Evolutionary conservation across 2,329 filamentous ascomycete genomes (phyloP).

Genomic region (Ramularia collo-cygni): DNA sequence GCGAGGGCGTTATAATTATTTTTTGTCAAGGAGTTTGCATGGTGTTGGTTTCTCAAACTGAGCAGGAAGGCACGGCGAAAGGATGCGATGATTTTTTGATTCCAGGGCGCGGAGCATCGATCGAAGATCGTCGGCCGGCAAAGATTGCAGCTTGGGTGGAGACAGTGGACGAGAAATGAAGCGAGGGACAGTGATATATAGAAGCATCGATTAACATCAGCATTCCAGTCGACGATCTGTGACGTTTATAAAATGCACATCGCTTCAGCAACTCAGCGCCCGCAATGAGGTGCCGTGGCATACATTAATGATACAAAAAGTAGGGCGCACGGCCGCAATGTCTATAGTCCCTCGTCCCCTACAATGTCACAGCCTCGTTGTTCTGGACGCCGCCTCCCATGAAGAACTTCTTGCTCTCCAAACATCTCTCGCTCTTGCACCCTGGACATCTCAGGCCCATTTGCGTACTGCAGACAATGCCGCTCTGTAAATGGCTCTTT

Average conservation of each 20-base stretch:
- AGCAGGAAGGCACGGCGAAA: no score
- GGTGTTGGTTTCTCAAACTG: neutral
- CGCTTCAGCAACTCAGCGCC: no score
- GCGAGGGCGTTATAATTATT: no score
- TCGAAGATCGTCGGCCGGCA: neutral
- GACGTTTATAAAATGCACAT: no score
- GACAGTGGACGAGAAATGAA: no score
- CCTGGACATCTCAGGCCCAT: slow-evolving; percentile 89
- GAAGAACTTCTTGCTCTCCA: slow-evolving; percentile 67
- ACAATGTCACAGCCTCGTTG: slow-evolving; percentile 26
- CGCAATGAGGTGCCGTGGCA: neutral
- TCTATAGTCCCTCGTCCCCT: neutral
- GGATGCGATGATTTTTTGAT: no score
- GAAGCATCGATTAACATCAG: neutral
- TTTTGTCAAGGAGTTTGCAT: neutral
- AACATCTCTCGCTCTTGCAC: slow-evolving; percentile 82
- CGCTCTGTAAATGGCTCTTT: slow-evolving; percentile 66
- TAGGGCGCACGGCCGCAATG: no score
- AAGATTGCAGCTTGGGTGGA: no score
- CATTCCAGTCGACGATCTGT: no score
- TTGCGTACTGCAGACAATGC: slow-evolving; percentile 67
- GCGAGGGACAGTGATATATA: no score
- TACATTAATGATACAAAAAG: slow-evolving; percentile 1
- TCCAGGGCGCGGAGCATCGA: neutral
- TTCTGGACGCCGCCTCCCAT: slow-evolving; percentile 26